Percentiles rank a stretch among this genome's conserved stretches.
phyloP scores from a whole-genome alignment of 768 basidiomycete genomes.

The Suillus bovinus region DNA sequence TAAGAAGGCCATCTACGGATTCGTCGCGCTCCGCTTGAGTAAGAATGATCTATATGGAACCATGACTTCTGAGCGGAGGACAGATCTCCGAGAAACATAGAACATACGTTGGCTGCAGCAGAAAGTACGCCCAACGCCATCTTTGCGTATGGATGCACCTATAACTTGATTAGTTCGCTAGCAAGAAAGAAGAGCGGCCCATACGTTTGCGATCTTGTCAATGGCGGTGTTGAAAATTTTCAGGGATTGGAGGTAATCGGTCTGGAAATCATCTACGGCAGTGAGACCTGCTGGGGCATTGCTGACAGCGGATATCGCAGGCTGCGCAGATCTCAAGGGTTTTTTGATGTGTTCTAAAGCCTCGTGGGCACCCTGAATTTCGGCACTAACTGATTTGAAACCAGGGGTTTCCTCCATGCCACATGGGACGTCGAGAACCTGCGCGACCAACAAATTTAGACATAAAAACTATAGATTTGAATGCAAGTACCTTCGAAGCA shows the following conservation, averaged over 20 bases:
- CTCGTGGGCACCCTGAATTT: neutral
- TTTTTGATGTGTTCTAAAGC: neutral
- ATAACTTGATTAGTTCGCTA: neutral
- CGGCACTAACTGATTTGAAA: neutral
- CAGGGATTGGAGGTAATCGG: conserved; percentile 7
- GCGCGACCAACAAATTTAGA: neutral
- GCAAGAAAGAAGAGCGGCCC: neutral
- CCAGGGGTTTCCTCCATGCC: neutral
- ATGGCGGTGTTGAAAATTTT: conserved; percentile 2
- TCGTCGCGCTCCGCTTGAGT: conserved; percentile 8
- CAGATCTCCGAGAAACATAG: too few relatives aligned
- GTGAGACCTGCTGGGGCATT: neutral
- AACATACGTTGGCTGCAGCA: conserved; percentile 1
- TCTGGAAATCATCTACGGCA: neutral
- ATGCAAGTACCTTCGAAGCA: too few relatives aligned
- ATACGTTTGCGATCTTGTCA: neutral
- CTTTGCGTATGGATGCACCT: conserved; percentile 11
- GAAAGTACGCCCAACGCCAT: conserved; percentile 9
- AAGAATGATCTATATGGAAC: neutral
- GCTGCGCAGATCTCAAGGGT: neutral
- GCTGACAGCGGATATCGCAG: neutral
- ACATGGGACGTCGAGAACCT: neutral
- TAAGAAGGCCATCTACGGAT: neutral
- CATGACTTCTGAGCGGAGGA: neutral
- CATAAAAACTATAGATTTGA: neutral